A percentile compares a stretch with the other conserved stretches of the same genome.
These are phyloP conservation scores for Raphanus sativus DNA, from an alignment of 345 rosid genomes.

Conservation along the genomic window DNA sequence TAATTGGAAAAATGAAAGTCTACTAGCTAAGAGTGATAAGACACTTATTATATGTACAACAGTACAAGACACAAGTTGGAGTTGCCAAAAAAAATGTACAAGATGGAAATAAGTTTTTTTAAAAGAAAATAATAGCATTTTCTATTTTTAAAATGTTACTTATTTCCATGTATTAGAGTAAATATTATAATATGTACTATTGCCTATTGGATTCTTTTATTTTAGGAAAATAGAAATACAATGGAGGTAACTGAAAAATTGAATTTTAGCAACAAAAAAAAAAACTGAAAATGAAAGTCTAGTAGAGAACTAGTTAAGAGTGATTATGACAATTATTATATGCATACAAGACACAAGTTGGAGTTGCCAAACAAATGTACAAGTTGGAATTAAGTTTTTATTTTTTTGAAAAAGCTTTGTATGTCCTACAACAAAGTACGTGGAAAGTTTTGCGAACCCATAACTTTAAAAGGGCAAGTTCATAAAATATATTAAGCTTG, in stretches of 20 bases:
- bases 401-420: neutral
- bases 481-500: neutral
- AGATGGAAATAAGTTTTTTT: too few species aligned
- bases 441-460: neutral
- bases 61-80: neutral
- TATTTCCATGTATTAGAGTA: too few species aligned
- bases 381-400: neutral
- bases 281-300: too few species aligned
- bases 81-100: neutral
- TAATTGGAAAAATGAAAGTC: neutral
- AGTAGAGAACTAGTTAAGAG: neutral
- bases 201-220: too few species aligned
- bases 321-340: neutral
- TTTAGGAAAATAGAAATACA: too few species aligned
- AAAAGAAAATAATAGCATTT: too few species aligned
- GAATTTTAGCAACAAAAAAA: too few species aligned
- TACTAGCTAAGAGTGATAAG: neutral
- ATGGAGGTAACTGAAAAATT: too few species aligned
- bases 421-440: neutral
- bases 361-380: neutral
- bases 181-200: too few species aligned
- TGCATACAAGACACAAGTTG: neutral
- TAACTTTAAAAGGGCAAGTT: neutral
- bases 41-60: neutral
- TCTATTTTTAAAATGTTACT: too few species aligned